Base-by-base conservation (phyloP, 2,329 filamentous ascomycete species). In the Oidium heveae region DNA sequence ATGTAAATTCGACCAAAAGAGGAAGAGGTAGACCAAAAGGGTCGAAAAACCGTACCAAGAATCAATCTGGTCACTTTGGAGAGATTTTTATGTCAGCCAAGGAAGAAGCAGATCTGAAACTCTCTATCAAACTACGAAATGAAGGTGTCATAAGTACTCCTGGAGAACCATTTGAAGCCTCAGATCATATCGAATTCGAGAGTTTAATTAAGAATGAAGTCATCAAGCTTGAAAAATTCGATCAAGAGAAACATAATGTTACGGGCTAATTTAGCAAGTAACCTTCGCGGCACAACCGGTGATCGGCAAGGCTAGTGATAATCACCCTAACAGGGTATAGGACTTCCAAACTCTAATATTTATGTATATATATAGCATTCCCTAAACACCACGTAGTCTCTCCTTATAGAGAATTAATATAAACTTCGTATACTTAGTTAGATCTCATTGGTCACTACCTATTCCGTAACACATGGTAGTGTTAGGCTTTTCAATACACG, bases 41-140 rank as follows among this genome's bases (percentile, higher is more conserved):
- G 22, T 52, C 32, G 32, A 53, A 28, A 49, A 57, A 47, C 49
- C 20, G 5, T 55, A 50, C 34, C 50, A 57, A 10, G 52, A 56
- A 18, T 24, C 34, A 36, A 36, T 36, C 15, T 36, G 7, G 7
- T 8, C 15, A 36, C 34, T 15, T 36, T 7, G 7, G 8, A 36
- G 34, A 36, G 34, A 36, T 8, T 36, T 36, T 8, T 15, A 7
- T 36, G 7, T 36, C 34, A 36, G 34, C 7, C 15, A 43, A 43
- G 16, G 39, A 43, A 43, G n/a, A 12, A n/a, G 9, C 6, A n/a
- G 39, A 43, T 43, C 9, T 10, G 10, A 16, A 43, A n/a, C 12
- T 52, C 5, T 18, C 50, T 22, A 24, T 37, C 32, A 18, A 41
- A 12, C 20, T 52, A 15, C 15, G 50, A 24, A 39, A 13, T 7